Evolutionary conservation across 2,329 filamentous ascomycete species (phyloP).

Genomic region (Teratosphaeria zuluensis): DNA sequence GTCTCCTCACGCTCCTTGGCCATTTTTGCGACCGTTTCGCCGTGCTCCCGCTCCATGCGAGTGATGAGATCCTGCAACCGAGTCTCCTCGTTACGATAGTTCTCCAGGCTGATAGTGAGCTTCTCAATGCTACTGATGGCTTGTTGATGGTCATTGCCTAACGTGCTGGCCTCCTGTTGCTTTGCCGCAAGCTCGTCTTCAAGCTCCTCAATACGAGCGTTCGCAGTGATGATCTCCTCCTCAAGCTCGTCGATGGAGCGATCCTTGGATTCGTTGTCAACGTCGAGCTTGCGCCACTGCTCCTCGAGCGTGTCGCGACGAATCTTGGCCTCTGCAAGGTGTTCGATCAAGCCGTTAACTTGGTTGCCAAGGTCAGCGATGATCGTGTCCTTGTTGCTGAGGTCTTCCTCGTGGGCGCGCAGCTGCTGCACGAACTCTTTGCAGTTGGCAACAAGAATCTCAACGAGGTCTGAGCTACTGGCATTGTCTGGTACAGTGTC

Average conservation of each 20-base stretch:
- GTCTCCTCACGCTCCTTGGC: constrained; percentile 29
- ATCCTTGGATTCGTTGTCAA: constrained; percentile 28
- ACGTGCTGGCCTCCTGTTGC: constrained; percentile 11
- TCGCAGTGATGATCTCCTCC: constrained; percentile 19
- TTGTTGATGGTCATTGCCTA: constrained; percentile 22
- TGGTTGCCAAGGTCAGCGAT: constrained; percentile 27
- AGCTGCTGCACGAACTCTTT: constrained; percentile 29
- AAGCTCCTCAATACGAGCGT: constrained; percentile 10
- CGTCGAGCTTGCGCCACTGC: constrained; percentile 28
- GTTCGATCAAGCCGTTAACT: constrained; percentile 26
- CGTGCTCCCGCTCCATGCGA: constrained; percentile 31
- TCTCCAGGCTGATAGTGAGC: constrained; percentile 29
- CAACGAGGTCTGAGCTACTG: constrained; percentile 31
- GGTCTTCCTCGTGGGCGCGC: constrained; percentile 24
- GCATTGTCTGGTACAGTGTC: constrained; percentile 26
- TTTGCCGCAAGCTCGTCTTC: constrained; percentile 16
- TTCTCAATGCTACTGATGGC: constrained; percentile 28
- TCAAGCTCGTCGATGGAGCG: constrained; percentile 25
- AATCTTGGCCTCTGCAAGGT: constrained; percentile 27
- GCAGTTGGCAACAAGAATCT: constrained; percentile 26
- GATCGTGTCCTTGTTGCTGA: constrained; percentile 22
- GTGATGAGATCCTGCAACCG: constrained; percentile 29
- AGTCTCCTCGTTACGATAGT: constrained; percentile 31
- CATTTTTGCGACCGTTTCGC: constrained; percentile 27
- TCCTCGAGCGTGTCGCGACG: constrained; percentile 28